These are phyloP conservation scores for Bothriochloa decipiens DNA, from an alignment of 176 grass and related monocot genomes.

Conservation along the genomic window DNA sequence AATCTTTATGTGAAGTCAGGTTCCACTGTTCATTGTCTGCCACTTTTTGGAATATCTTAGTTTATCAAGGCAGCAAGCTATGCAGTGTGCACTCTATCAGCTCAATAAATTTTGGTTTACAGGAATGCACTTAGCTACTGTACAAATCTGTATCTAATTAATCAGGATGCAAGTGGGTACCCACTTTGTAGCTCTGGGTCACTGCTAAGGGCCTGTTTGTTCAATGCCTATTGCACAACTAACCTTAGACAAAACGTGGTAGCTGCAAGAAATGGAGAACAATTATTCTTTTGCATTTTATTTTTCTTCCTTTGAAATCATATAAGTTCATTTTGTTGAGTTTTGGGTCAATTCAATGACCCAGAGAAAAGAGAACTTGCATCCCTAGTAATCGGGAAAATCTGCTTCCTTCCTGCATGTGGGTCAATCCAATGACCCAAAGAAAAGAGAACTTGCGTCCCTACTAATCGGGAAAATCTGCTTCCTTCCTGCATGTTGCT, in stretches of 20 bases:
- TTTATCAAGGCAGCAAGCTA: conserved; percentile 9
- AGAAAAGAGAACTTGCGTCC: not conserved
- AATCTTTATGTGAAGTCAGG: not conserved
- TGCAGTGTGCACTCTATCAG: not conserved
- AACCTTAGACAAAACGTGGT: not conserved
- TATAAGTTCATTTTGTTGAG: not conserved
- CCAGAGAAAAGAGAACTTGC: not conserved
- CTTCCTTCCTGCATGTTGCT: not conserved
- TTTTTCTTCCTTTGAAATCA: not conserved
- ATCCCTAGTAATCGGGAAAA: not conserved
- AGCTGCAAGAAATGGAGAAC: not conserved
- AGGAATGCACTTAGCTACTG: not conserved
- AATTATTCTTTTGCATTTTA: not conserved
- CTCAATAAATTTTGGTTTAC: not conserved
- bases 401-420: not conserved
- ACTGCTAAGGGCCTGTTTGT: not conserved
- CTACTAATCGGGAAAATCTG: not conserved
- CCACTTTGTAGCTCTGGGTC: not conserved
- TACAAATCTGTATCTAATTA: not conserved
- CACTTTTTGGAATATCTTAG: not conserved
- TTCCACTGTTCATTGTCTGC: not conserved
- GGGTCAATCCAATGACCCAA: not conserved
- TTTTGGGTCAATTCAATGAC: not conserved
- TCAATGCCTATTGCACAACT: not conserved
- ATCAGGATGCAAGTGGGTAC: not conserved